phyloP scores from a whole-genome alignment of 345 rosid genomes.

The Lagerstroemia speciosa region DNA sequence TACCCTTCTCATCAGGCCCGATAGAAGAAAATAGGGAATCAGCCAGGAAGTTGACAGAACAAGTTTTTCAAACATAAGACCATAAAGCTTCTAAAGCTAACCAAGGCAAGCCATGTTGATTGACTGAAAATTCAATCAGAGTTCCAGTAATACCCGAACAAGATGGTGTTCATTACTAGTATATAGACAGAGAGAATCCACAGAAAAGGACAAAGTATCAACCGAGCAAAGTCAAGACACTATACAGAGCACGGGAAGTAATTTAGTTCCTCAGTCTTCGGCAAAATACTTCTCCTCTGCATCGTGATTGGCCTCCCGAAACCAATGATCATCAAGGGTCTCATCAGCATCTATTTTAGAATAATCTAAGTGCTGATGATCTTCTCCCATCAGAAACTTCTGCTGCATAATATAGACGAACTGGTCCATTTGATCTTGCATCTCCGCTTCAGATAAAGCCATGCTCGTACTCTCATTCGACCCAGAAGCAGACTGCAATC shows the following conservation, averaged over 20 bases:
- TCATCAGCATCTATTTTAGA: slow-evolving; percentile 76
- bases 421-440: slow-evolving; percentile 79
- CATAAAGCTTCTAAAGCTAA: no score
- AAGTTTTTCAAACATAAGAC: no score
- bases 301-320: slow-evolving; percentile 59
- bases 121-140: background rate
- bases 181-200: background rate
- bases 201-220: background rate
- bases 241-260: background rate
- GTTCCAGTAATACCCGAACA: background rate
- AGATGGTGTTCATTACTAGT: no score
- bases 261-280: slow-evolving; percentile 27
- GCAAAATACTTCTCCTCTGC: slow-evolving; percentile 92
- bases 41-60: no score
- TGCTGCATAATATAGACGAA: slow-evolving; percentile 77
- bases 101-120: no score
- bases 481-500: slow-evolving; percentile 13
- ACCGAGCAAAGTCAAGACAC: background rate
- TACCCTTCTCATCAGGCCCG: no score
- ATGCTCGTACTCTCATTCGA: slow-evolving; percentile 12
- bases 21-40: no score
- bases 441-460: slow-evolving; percentile 45
- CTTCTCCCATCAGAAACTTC: slow-evolving; percentile 87
- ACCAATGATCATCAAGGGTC: slow-evolving; percentile 93
- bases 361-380: slow-evolving; percentile 73